phyloP scores from a whole-genome alignment of 1,284 basidiomycete genomes.

The Ustilago nuda region DNA sequence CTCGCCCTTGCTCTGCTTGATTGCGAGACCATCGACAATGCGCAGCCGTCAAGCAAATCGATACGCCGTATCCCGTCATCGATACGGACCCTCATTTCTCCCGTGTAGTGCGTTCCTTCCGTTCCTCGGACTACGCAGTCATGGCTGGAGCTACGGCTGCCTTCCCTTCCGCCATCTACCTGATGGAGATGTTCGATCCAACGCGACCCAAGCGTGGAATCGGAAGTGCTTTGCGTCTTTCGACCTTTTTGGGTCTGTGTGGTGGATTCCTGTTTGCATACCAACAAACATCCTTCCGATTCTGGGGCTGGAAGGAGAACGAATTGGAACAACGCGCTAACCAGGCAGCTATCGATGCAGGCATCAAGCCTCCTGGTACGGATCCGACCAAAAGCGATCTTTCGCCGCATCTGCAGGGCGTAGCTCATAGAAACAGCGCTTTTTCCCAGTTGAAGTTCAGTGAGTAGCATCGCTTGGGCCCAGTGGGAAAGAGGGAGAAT shows the following conservation, averaged over 20 bases:
- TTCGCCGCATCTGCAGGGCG: slow-evolving; percentile 86
- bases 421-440: slow-evolving; percentile 89
- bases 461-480: slow-evolving; percentile 32
- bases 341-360: slow-evolving; percentile 44
- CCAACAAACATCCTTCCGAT: slow-evolving; percentile 84
- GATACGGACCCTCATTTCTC: slow-evolving; percentile 91
- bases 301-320: slow-evolving; percentile 98
- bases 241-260: slow-evolving; percentile 73
- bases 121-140: slow-evolving; percentile 84
- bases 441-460: slow-evolving; percentile 77
- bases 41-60: slow-evolving; percentile 56
- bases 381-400: slow-evolving; percentile 76
- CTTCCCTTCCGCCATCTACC: slow-evolving; percentile 79
- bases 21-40: background rate
- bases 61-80: slow-evolving; percentile 66
- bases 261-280: slow-evolving; percentile 95
- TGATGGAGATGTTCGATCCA: slow-evolving; percentile 65
- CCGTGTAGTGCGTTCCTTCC: slow-evolving; percentile 89
- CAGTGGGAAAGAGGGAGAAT: background rate
- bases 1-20: no score
- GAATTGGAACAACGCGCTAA: slow-evolving; percentile 66
- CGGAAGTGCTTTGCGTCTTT: slow-evolving; percentile 58
- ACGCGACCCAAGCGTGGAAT: slow-evolving; percentile 57
- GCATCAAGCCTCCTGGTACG: slow-evolving; percentile 51
- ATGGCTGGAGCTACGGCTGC: slow-evolving; percentile 86